Base-by-base conservation (phyloP, 306 rosid genomes). In the Sesbania bispinosa region DNA sequence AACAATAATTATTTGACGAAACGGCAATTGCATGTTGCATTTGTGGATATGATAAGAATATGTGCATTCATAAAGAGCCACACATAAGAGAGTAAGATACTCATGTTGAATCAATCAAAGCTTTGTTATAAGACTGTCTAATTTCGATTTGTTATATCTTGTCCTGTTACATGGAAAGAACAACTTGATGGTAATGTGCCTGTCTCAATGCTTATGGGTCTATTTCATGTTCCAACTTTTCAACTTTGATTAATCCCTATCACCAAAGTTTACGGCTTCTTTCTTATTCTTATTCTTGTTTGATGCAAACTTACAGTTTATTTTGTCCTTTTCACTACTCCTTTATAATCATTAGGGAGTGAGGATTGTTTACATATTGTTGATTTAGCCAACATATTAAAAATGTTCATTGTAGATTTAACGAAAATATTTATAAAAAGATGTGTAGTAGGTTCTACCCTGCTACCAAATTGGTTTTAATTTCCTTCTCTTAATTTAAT, bases 91-190 rank as follows among this genome's bases (percentile, higher is more conserved):
- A 19, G 45, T 41, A 19, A 35, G 63, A 50, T 48, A 19, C 20
- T 71, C 43, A 45, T 18, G 57, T 46, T 73, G 71, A 79, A 72
- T 65, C 75, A 79, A 73, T 72, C 78, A 79, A 54, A 27, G 14
- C 21, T 63, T 63, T 55, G 30, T 45, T 46, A 13, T 46, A 46
- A 65, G 58, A 26, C 65, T 66, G 71, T 58, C 65, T 66, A 73
- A 73, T 58, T 66, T 73, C 57, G 61, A 67, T 67, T 48, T 72
- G 64, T 57, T 73, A 39, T 62, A 73, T 65, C 16, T 66, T 66
- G 79, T 79, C 75, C 24, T 45, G 16, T 65, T 65, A 39, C 50
- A n/a, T 54, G 30, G 63, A 55, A 71, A 71, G 15, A 78, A 78
- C 78, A 65, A 18, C 13, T 47, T 46, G 74, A 65, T 55, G 48